Base-by-base conservation (phyloP, 1,139 yeast species). In the Geotrichum armillariae region DNA sequence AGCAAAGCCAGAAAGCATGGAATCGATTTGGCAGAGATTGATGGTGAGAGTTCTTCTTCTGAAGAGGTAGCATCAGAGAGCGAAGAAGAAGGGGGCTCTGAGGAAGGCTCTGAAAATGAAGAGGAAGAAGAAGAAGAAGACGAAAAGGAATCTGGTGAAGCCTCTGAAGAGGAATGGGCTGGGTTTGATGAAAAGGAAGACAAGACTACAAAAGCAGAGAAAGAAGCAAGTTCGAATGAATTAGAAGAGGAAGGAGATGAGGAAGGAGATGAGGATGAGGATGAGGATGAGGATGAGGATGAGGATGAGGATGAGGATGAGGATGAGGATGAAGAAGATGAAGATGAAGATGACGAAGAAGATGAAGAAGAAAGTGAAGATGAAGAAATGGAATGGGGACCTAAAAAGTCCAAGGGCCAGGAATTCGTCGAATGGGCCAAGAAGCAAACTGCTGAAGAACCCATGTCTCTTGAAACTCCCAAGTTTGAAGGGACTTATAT, bases 401-500 rank as follows among this genome's bases (percentile, higher is more conserved):
- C 7, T 56, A 55, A 2, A 60, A 58, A 21, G 57, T 61, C 68
- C 2, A 71, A 66, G 34, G 83, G 78, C 3, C 74, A 71, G 11
- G 73, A 70, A 20, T 79, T 78, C 56, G 76, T 75, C 53, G 73
- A 71, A 2, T 80, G 85, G 85, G 83, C 82, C 1, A 73, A 72
- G 49, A 42, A 38, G 18, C 48, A 52, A 14, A 56, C 57, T 17
- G 63, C 56, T 1, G 60, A 56, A 39, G 62, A 55, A 27, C 53
- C 46, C 8, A 51, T 49, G n/a, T 53, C 59, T 6, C 45, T 63
- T 11, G 66, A 65, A 27, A 57, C 66, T 0, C 73, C 73, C 2
- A 53, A 58, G 33, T 63, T 56, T 42, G 52, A 62, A 4, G 66
- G 65, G 4, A 59, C 60, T 12, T 70, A 71, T 45, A 58, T 55